Base-by-base conservation (phyloP, 2,329 filamentous ascomycete species). In the Didymella lethalis region DNA sequence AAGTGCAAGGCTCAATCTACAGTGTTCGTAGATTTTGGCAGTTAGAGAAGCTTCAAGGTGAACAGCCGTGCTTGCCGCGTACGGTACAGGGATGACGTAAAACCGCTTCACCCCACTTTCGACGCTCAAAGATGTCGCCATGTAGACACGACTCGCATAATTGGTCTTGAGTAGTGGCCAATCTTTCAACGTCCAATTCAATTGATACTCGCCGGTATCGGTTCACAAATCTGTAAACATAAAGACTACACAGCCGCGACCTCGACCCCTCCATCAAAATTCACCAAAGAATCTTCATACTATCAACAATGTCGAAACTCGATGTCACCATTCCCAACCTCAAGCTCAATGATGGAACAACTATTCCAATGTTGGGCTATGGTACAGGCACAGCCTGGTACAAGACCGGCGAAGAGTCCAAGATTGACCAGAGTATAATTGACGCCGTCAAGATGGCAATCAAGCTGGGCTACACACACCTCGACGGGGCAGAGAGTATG, bases 301-400 rank as follows among this genome's bases (percentile, higher is more conserved):
- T 20, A 25, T 12, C 41, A 43, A 51, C 31, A 16, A 81, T 81
- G 79, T 77, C 79, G n/a, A 74, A 79, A 20, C 75, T 80, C 28
- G 61, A 78, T 59, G 72, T 76, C 5, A 78, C 78, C 1, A 89
- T 84, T 38, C 88, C 88, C 1, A 80, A 76, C 54, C 75, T 92
- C 54, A 90, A 89, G 78, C 82, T 93, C 56, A 91, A 90, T 66
- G 89, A 93, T 79, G 90, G 89, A 61, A 85, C 86, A 61, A 84
- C 86, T 57, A 90, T 93, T 52, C 90, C 90, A 11, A 83, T 90
- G 81, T 79, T 93, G 18, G 88, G 83, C 40, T 93, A 90, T 68
- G 90, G 90, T 25, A 85, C 90, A 4, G 90, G 90, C 41, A 91
- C 90, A 0, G 88, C 89, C 25, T 88, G 81, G 77, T 90, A 85